Percentiles rank a stretch among this genome's conserved stretches.
phyloP scores from a whole-genome alignment of 805 yeast genomes.

The Hermanozyma aechmeae region DNA sequence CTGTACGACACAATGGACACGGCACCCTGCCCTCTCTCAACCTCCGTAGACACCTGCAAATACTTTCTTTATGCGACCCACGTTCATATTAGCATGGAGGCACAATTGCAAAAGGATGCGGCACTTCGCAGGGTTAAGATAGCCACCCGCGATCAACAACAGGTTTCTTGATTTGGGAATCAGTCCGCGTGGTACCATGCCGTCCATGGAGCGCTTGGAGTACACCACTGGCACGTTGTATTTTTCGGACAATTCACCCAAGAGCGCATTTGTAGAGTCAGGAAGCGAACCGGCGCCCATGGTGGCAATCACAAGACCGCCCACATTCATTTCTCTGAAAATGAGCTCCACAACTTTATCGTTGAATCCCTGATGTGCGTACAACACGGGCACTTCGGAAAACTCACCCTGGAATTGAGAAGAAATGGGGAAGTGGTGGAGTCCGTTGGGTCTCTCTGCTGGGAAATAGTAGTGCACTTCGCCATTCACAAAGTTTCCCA shows the following conservation, averaged over 20 bases:
- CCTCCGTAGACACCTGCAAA: slow-evolving; percentile 41
- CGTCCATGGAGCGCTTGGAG: slow-evolving; percentile 62
- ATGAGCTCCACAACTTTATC: slow-evolving; percentile 38
- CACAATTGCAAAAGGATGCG: slow-evolving; percentile 51
- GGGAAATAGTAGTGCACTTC: slow-evolving; percentile 59
- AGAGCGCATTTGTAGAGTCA: slow-evolving; percentile 36
- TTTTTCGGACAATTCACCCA: slow-evolving; percentile 27
- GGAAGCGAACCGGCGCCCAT: slow-evolving; percentile 66
- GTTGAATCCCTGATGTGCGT: slow-evolving; percentile 54
- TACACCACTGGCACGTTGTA: slow-evolving; percentile 45
- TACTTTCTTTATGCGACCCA: slow-evolving; percentile 30
- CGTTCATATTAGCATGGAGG: slow-evolving; percentile 29
- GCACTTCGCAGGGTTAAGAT: slow-evolving; percentile 56
- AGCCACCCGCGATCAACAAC: slow-evolving; percentile 46
- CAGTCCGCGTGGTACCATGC: slow-evolving; percentile 53
- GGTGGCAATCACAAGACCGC: slow-evolving; percentile 57
- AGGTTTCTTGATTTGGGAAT: slow-evolving; percentile 15
- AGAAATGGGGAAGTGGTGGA: slow-evolving; percentile 13
- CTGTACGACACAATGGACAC: too few species aligned
- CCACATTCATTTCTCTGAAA: slow-evolving; percentile 33
- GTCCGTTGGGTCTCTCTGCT: slow-evolving; percentile 48
- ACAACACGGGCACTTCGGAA: slow-evolving; percentile 46
- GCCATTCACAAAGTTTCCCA: slow-evolving; percentile 62
- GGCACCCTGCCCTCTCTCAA: too few species aligned
- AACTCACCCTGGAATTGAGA: slow-evolving; percentile 10